A percentile compares a stretch with the other conserved stretches of the same genome.
Conservation (phyloP, 108 stramenopile species). For the Nitzschia sp. region DNA sequence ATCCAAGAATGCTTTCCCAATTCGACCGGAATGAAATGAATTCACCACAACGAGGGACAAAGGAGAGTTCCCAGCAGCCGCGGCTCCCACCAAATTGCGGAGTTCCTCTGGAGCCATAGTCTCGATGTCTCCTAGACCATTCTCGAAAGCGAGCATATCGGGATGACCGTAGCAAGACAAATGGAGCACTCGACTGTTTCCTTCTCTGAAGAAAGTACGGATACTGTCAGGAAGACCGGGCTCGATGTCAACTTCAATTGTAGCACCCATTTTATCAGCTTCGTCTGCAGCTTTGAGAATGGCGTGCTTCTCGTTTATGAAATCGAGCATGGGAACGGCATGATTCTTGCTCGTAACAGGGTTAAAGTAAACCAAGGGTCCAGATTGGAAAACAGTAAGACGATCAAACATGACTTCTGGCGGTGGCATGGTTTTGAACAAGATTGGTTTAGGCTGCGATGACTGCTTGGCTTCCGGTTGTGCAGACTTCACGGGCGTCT, state of each 20-base stretch:
- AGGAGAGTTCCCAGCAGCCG: conserved; percentile 7
- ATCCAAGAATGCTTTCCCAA: conserved; percentile 76
- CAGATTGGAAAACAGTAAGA: conserved; percentile 32
- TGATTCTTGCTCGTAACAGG: conserved; percentile 12
- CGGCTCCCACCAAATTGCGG: conserved; percentile 27
- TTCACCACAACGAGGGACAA: conserved; percentile 80
- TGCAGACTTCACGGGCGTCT: not conserved
- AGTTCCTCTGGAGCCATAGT: conserved; percentile 37
- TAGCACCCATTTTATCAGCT: conserved; percentile 25
- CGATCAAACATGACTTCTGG: conserved; percentile 25
- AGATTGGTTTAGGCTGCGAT: not conserved
- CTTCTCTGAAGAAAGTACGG: conserved; percentile 14
- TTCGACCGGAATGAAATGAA: conserved; percentile 67
- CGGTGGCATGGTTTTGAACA: conserved; percentile 23
- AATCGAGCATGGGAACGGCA: conserved; percentile 37
- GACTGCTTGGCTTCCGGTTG: not conserved
- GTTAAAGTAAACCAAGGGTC: conserved; percentile 28
- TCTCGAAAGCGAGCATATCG: conserved; percentile 59
- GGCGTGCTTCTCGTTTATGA: conserved; percentile 20
- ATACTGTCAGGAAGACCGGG: conserved; percentile 21
- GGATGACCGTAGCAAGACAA: conserved; percentile 44
- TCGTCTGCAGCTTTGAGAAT: conserved; percentile 16
- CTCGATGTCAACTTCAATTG: conserved; percentile 26
- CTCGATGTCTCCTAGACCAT: conserved; percentile 56
- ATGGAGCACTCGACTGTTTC: conserved; percentile 31